These are phyloP conservation scores for Aphanomyces astaci DNA, from an alignment of 352 stramenopile genomes.

Conservation along the genomic window DNA sequence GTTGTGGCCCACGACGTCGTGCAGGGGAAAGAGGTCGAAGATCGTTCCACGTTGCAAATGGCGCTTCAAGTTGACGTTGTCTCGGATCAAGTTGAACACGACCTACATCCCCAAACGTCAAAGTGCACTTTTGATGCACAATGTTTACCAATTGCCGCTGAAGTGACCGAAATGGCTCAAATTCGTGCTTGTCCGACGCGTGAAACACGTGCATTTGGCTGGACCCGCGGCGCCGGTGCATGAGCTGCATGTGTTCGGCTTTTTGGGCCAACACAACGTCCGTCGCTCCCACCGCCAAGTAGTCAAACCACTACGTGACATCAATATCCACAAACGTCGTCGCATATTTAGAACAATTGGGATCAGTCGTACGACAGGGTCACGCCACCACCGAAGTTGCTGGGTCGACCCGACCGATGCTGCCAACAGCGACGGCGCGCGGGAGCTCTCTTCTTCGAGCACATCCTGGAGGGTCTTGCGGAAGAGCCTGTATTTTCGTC, in stretches of 20 bases:
- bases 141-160: slow-evolving; percentile 46
- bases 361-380: not conserved
- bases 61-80: slow-evolving; percentile 57
- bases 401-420: slow-evolving; percentile 26
- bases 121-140: not conserved
- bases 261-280: slow-evolving; percentile 52
- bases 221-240: slow-evolving; percentile 63
- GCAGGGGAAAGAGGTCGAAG: slow-evolving; percentile 52
- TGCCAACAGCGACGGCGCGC: slow-evolving; percentile 43
- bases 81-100: slow-evolving; percentile 60
- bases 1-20: slow-evolving; percentile 48
- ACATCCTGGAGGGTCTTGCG: slow-evolving; percentile 69
- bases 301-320: slow-evolving; percentile 31
- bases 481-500: slow-evolving; percentile 46
- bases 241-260: slow-evolving; percentile 53
- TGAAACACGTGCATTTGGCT: slow-evolving; percentile 49
- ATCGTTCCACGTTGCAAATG: slow-evolving; percentile 50
- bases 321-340: not conserved
- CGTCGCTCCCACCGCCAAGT: slow-evolving; percentile 49
- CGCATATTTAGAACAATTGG: not conserved
- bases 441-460: slow-evolving; percentile 55
- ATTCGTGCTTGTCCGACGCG: slow-evolving; percentile 33
- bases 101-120: slow-evolving; percentile 27
- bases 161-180: slow-evolving; percentile 64
- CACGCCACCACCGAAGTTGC: not conserved